Evolutionary conservation across 176 grass and related monocot species (phyloP).

Genomic region (Oryza meridionalis): DNA sequence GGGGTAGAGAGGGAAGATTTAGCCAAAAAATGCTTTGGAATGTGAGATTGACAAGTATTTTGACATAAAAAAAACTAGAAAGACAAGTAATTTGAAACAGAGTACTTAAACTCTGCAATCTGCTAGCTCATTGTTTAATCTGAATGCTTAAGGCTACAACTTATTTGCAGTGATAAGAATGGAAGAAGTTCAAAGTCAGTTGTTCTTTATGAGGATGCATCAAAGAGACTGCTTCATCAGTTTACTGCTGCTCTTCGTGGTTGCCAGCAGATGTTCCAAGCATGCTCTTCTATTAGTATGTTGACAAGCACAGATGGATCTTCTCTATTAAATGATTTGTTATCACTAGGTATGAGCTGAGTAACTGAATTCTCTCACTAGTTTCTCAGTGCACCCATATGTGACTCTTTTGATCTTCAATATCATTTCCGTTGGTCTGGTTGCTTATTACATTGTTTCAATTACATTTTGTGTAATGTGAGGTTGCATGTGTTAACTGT

Average conservation of each 20-base stretch:
- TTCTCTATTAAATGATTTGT: slow-evolving; percentile 75
- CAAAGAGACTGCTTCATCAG: slow-evolving; percentile 88
- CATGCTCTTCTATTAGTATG: slow-evolving; percentile 63
- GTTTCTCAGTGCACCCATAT: slow-evolving; percentile 13
- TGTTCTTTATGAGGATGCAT: slow-evolving; percentile 92
- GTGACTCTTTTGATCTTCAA: slow-evolving; percentile 28
- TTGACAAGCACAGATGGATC: slow-evolving; percentile 54
- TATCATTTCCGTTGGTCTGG: slow-evolving; percentile 21
- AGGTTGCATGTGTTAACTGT: slow-evolving; percentile 39
- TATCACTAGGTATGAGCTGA: slow-evolving; percentile 65
- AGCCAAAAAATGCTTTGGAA: no score
- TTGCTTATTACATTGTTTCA: slow-evolving; percentile 30
- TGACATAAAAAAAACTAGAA: no score
- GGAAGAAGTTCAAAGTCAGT: slow-evolving; percentile 68
- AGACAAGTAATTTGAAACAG: no score
- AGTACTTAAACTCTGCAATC: slow-evolving; percentile 23
- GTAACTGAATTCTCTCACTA: slow-evolving; percentile 25
- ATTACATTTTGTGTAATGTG: slow-evolving; percentile 24
- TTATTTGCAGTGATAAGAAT: slow-evolving; percentile 59
- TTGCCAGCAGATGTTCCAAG: slow-evolving; percentile 79
- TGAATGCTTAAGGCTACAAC: not conserved
- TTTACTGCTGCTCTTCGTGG: slow-evolving; percentile 77
- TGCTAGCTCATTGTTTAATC: not conserved
- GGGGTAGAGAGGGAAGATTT: no score
- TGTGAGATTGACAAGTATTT: no score